Evolutionary conservation across 371 early-diverging fungal species (phyloP).

Genomic region (Syncephalastrum contaminatum): DNA sequence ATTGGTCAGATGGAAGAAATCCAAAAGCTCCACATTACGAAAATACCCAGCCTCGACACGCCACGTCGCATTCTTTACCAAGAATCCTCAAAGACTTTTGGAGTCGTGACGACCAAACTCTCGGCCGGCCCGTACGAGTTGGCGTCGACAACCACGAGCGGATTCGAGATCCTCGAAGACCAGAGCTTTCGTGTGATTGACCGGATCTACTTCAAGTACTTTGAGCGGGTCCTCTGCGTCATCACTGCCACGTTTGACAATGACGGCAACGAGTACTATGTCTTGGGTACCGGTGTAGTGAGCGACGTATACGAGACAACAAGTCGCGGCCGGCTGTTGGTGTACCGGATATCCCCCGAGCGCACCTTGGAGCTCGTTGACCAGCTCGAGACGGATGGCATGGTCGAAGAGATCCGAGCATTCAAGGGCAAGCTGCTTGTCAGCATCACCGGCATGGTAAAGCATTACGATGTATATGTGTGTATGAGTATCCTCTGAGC

Average conservation of each 20-base stretch:
- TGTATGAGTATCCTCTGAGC: too few relatives aligned
- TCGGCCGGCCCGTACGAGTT: constrained; percentile 22
- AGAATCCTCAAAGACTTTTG: constrained; percentile 58
- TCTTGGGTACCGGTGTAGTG: constrained; percentile 62
- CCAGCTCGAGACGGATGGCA: constrained; percentile 45
- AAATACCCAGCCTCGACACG: constrained; percentile 68
- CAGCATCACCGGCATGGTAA: constrained; percentile 54
- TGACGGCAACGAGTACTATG: constrained; percentile 45
- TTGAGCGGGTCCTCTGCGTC: constrained; percentile 45
- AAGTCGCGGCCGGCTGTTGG: constrained; percentile 55
- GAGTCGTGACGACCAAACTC: constrained; percentile 53
- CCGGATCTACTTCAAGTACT: constrained; percentile 39
- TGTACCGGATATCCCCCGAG: constrained; percentile 42
- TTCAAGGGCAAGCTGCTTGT: constrained; percentile 56
- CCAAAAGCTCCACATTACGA: constrained; percentile 86
- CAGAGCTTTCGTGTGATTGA: constrained; percentile 59
- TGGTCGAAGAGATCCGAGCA: constrained; percentile 48
- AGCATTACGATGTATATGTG: neutral
- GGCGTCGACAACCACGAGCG: constrained; percentile 39
- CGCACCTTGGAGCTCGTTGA: constrained; percentile 44
- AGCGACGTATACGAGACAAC: constrained; percentile 53
- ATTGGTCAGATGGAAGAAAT: constrained; percentile 86
- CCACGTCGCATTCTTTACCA: constrained; percentile 75
- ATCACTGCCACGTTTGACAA: constrained; percentile 36
- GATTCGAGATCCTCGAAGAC: constrained; percentile 69